Base-by-base conservation (phyloP, 805 yeast species). In the Clavispora carvajalis region DNA sequence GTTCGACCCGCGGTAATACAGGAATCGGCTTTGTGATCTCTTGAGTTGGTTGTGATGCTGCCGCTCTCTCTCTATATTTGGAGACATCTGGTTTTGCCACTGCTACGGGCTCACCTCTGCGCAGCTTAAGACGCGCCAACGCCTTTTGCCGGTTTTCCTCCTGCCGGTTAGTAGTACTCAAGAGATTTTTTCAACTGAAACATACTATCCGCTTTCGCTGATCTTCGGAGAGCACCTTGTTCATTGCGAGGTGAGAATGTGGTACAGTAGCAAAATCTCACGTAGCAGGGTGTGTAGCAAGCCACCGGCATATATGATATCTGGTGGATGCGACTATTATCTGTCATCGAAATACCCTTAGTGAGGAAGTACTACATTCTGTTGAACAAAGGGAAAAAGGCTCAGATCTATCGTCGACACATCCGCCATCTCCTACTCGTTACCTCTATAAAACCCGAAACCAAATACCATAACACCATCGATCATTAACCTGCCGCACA, bases 61-160 rank as follows among this genome's bases (percentile, higher is more conserved):
- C 40, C 3, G 47, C 39, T 1, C 36, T 38, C 13, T 36, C 26
- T 8, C 40, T 41, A n/a, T 54, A 34, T 59, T 30, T 5, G 46
- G 17, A 15, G 39, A 46, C n/a, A 11, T 19, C 30, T n/a, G 39
- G 38, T 15, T 36, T 34, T 15, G 28, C 11, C 24, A 22, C 16
- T 13, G 34, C 24, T n/a, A 11, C n/a, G 9, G n/a, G 31, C 25
- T 34, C 38, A 23, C 29, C 37, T 60, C 77, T 47, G 73, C 65
- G 42, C 36, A 69, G 67, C 46, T 73, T 67, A 25, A 83, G 66
- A 41, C 82, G 60, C 41, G 79, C 85, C 7, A 81, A 51, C 0
- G 89, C 88, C 39, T 69, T 69, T 33, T 71, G 68, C 46, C 93
- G 66, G 54, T 82, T 83, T 22, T 76, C 80, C 36, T 79, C 85